Conservation (phyloP, 306 rosid species). For the Geum urbanum region DNA sequence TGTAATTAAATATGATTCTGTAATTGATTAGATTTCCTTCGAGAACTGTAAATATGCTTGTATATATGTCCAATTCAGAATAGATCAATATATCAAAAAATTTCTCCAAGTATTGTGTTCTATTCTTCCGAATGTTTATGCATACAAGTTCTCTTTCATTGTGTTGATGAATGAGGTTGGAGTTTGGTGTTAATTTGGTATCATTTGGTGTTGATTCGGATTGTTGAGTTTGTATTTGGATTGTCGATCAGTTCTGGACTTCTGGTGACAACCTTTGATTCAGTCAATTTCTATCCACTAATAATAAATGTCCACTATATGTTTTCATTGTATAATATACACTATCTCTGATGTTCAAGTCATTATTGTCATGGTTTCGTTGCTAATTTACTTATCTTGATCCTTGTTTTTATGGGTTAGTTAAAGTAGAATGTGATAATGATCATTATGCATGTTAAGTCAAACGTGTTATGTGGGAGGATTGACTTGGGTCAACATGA, state of each 20-base stretch:
- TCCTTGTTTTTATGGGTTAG: neutral
- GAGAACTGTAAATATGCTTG: too few species aligned
- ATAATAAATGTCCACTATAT: neutral
- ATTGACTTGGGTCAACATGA: constrained; percentile 2
- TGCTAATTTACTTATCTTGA: neutral
- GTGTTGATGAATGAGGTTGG: neutral
- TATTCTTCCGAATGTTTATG: constrained; percentile 2
- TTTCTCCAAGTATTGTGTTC: too few species aligned
- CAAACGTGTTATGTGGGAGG: neutral
- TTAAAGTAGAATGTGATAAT: neutral
- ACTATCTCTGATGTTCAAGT: neutral
- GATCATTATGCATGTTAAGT: neutral
- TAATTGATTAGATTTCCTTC: too few species aligned
- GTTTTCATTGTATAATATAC: neutral
- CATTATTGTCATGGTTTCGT: neutral
- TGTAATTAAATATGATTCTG: too few species aligned
- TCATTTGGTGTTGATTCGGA: neutral
- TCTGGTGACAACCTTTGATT: neutral
- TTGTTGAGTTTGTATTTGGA: neutral
- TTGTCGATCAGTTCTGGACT: neutral
- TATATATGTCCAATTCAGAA: too few species aligned
- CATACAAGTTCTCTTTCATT: constrained; percentile 6
- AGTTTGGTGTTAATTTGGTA: neutral
- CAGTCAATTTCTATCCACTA: neutral
- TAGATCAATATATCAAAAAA: too few species aligned